phyloP scores from a whole-genome alignment of 208 protist species.

The Crithidia fasciculata region DNA sequence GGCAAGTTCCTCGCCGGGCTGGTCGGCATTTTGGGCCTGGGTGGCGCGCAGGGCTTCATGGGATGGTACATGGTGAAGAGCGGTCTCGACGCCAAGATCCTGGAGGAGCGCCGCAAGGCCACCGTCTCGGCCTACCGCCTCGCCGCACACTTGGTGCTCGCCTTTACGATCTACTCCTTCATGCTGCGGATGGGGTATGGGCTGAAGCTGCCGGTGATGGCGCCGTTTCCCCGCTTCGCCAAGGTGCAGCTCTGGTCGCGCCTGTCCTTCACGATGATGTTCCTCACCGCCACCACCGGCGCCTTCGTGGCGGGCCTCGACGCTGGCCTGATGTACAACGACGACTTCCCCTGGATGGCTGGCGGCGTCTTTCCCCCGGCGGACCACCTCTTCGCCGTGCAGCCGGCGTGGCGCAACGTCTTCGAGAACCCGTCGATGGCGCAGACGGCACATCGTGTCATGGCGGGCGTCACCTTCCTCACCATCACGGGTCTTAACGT shows the following conservation, averaged over 20 bases:
- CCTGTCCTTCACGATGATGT: constrained; percentile 67
- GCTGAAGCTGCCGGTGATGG: constrained; percentile 58
- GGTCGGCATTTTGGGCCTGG: constrained; percentile 62
- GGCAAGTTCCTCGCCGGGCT: constrained; percentile 49
- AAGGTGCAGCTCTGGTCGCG: constrained; percentile 62
- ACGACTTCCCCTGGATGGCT: constrained; percentile 90
- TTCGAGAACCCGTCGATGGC: constrained; percentile 85
- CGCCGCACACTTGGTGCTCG: constrained; percentile 92
- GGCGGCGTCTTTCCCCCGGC: constrained; percentile 76
- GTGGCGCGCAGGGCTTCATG: constrained; percentile 91
- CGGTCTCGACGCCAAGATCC: constrained; percentile 90
- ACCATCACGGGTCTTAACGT: constrained; percentile 64
- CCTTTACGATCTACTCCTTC: constrained; percentile 94
- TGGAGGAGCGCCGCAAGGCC: constrained; percentile 78
- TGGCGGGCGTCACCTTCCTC: constrained; percentile 59
- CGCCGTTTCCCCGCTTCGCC: constrained; percentile 42
- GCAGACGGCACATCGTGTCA: constrained; percentile 80
- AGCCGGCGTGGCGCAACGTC: constrained; percentile 83
- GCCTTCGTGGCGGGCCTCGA: constrained; percentile 92
- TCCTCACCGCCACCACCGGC: constrained; percentile 83
- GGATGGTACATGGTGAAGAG: constrained; percentile 98
- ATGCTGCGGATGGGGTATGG: constrained; percentile 85
- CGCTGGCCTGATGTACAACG: constrained; percentile 91
- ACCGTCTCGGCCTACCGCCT: constrained; percentile 92
- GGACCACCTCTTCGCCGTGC: constrained; percentile 66